A percentile compares a stretch with the other conserved stretches of the same genome.
Evolutionary conservation across 768 basidiomycete species (phyloP).

Genomic region (Tricholoma hemisulphureum): DNA sequence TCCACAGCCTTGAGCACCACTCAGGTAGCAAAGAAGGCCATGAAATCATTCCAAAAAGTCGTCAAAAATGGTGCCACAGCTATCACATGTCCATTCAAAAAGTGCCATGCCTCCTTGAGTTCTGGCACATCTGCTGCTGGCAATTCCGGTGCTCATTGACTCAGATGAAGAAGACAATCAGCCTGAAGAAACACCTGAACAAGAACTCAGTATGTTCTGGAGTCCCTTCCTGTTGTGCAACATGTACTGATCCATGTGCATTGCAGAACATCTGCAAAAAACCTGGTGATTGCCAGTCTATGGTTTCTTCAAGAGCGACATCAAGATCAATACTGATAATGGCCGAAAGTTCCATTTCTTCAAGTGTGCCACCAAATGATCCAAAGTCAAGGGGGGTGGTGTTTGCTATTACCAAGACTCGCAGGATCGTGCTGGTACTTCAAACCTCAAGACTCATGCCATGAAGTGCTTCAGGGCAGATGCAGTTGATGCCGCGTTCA

Average conservation of each 20-base stretch:
- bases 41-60: background rate
- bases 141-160: background rate
- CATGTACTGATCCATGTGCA: slow-evolving; percentile 1
- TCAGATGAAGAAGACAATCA: background rate
- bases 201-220: background rate
- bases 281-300: background rate
- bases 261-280: background rate
- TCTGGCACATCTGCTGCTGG: background rate
- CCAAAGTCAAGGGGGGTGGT: background rate
- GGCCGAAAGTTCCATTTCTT: background rate
- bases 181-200: background rate
- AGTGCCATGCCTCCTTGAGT: background rate
- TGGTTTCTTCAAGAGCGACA: background rate
- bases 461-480: no score
- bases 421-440: background rate
- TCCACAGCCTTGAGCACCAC: background rate
- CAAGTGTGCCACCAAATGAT: background rate
- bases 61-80: background rate
- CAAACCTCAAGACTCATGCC: background rate
- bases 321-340: no score
- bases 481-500: background rate
- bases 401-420: background rate
- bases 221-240: background rate
- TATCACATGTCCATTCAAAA: background rate
- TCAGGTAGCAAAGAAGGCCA: no score